Conservation (phyloP, 352 stramenopile species). For the Globisporangium heterothallicum region DNA sequence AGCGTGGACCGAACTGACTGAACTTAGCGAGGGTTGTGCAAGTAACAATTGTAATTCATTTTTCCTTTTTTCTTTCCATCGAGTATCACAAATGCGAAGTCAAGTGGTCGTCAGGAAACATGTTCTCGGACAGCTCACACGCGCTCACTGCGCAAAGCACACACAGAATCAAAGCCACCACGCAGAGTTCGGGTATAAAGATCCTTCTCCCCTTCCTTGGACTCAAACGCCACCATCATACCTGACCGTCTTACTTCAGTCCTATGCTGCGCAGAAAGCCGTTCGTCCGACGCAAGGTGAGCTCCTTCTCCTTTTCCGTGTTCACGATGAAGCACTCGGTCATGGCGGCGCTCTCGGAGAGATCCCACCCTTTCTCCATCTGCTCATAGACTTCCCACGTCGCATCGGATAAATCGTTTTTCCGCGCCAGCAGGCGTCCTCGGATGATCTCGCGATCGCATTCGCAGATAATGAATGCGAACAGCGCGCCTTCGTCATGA, state of each 20-base stretch:
- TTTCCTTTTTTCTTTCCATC: too few relatives aligned
- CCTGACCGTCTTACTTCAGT: slow-evolving; percentile 20
- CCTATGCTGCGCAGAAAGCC: slow-evolving; percentile 54
- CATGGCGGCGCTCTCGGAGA: slow-evolving; percentile 28
- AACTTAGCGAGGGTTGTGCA: too few relatives aligned
- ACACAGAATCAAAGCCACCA: too few relatives aligned
- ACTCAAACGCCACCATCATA: background rate
- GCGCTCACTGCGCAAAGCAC: too few relatives aligned
- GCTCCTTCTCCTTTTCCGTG: slow-evolving; percentile 69
- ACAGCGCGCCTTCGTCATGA: slow-evolving; percentile 41
- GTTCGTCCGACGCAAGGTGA: slow-evolving; percentile 48
- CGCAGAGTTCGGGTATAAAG: too few relatives aligned
- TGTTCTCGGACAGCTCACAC: too few relatives aligned
- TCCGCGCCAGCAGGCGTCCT: slow-evolving; percentile 49
- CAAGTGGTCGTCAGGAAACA: too few relatives aligned
- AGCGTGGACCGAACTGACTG: too few relatives aligned
- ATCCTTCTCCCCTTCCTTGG: too few relatives aligned
- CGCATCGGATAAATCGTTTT: slow-evolving; percentile 57
- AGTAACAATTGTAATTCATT: too few relatives aligned
- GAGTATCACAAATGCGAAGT: too few relatives aligned
- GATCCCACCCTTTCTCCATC: slow-evolving; percentile 50
- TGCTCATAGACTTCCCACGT: slow-evolving; percentile 62
- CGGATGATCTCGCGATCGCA: slow-evolving; percentile 69
- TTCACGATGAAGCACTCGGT: slow-evolving; percentile 46
- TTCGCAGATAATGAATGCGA: slow-evolving; percentile 50